Base-by-base conservation (phyloP, 805 yeast species). In the Nakazawaea siamensis region DNA sequence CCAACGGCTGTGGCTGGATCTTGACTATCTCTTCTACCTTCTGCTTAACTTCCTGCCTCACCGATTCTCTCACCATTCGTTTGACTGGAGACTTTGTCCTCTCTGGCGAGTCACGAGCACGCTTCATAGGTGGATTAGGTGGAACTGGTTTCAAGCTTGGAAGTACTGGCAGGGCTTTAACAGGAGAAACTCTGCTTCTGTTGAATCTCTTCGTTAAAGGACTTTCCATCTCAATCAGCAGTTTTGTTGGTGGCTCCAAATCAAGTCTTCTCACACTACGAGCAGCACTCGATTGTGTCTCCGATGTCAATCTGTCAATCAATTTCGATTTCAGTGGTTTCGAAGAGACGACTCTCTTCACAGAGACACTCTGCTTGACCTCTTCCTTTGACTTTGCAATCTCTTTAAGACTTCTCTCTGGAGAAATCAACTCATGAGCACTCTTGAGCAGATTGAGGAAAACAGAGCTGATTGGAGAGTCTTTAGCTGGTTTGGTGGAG, bases 201-300 rank as follows among this genome's bases (percentile, higher is more conserved):
- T 16, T 14, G 34, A 36, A 29, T 43, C 35, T 23, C 34, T 38
- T 28, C 17, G 31, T 26, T 20, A 27, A 17, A 24, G 40, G 32
- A 26, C 31, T 29, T 18, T 34, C 37, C 7, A 28, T 17, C 14
- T 28, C 33, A 12, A 26, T 25, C 14, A 19, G 18, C 12, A 31
- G n/a, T 14, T n/a, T 31, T 13, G 16, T 17, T 6, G 28, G 12
- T 10, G 39, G 29, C 15, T 27, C 20, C 3, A 35, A 18, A 15
- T 19, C 30, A 12, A 24, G 20, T 17, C 28, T 38, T 8, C 27
- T 35, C n/a, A 34, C 21, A 21, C 18, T 26, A 29, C 42, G 38
- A 4, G 45, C 42, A 23, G 43, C 42, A 29, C 46, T 44, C 11
- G 44, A 39, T 15, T 39, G 41, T 2, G 47, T 41, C 21, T 46